phyloP scores from a whole-genome alignment of 768 basidiomycete genomes.

The Boletus tomentosulus region DNA sequence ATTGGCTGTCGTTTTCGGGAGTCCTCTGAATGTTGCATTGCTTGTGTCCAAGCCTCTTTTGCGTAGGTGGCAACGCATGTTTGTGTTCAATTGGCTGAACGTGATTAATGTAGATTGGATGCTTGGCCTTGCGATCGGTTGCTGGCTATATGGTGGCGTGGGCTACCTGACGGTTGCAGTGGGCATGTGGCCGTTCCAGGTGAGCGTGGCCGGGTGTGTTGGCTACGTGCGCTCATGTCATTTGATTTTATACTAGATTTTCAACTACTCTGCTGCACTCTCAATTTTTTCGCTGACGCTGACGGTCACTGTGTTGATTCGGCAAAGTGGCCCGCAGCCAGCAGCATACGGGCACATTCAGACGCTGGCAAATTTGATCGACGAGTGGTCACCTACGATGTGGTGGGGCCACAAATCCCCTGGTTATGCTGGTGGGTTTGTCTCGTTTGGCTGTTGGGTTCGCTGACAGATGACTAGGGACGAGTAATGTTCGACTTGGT shows the following conservation, averaged over 20 bases:
- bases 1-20: constrained; percentile 18
- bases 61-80: no score
- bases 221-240: no score
- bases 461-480: constrained; percentile 14
- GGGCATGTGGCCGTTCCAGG: no score
- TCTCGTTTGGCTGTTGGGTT: not conserved
- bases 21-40: constrained; percentile 10
- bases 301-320: constrained; percentile 6
- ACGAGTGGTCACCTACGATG: constrained; percentile 34
- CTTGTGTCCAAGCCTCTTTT: no score
- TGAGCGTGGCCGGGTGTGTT: no score
- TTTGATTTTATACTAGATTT: no score
- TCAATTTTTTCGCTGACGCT: constrained; percentile 19
- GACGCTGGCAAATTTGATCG: constrained; percentile 32
- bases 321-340: constrained; percentile 25
- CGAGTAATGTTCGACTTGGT: constrained; percentile 19
- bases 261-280: constrained; percentile 21
- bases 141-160: no score
- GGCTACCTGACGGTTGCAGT: no score
- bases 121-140: no score
- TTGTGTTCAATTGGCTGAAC: no score
- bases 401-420: constrained; percentile 28
- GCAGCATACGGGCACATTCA: constrained; percentile 33
- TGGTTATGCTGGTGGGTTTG: constrained; percentile 23
- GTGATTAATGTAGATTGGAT: no score